Conservation (phyloP, 805 yeast species). For the Kodamaea sagamina region DNA sequence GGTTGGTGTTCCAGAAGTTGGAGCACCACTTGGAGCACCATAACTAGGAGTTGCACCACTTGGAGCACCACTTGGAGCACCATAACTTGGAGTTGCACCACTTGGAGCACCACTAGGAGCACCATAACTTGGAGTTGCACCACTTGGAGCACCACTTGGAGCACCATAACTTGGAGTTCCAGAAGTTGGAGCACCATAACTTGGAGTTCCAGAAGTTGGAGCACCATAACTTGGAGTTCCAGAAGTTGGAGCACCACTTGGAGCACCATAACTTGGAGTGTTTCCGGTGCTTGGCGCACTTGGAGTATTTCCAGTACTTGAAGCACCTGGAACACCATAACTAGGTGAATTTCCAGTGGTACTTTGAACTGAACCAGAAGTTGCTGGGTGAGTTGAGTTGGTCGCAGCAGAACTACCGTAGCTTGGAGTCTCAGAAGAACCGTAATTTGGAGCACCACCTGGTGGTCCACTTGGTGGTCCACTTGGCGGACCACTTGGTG, state of each 20-base stretch:
- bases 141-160: background rate
- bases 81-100: background rate
- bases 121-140: background rate
- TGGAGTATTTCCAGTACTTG: no score
- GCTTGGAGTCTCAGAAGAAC: background rate
- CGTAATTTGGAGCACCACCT: background rate
- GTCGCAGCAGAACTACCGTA: no score
- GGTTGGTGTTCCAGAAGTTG: background rate
- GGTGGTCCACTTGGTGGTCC: slow-evolving; percentile 2
- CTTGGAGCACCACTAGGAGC: background rate
- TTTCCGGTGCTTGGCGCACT: no score
- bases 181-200: no score
- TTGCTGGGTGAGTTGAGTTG: no score
- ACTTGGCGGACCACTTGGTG: slow-evolving; percentile 1
- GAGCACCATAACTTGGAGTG: no score
- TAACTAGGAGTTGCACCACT: background rate
- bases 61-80: background rate
- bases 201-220: no score
- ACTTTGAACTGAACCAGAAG: no score
- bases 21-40: background rate
- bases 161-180: background rate
- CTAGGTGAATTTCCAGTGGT: no score
- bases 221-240: no score
- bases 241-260: no score
- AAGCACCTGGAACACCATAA: no score